Evolutionary conservation across 345 rosid species (phyloP).

Genomic region (Capsella bursapastoris): DNA sequence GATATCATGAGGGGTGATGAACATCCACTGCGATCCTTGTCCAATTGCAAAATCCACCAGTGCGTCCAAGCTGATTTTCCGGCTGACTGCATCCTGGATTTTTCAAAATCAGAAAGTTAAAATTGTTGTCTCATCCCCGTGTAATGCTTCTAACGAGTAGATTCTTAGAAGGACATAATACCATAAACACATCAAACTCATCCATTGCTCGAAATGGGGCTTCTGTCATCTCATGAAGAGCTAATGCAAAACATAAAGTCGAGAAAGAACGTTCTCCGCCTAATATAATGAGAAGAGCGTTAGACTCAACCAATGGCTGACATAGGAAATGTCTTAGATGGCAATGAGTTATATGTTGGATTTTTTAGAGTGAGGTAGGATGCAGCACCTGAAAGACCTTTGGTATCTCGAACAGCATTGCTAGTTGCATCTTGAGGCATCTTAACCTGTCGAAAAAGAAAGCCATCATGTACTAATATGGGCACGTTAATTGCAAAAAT

Average conservation of each 20-base stretch:
- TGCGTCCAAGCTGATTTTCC: slow-evolving; percentile 92
- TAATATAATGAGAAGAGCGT: slow-evolving; percentile 38
- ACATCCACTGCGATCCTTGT: slow-evolving; percentile 93
- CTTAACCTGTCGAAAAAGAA: slow-evolving; percentile 63
- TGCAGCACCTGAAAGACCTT: slow-evolving; percentile 89
- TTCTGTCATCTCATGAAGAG: slow-evolving; percentile 93
- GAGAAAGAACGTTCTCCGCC: slow-evolving; percentile 99
- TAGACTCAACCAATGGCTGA: slow-evolving; percentile 7
- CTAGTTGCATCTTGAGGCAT: slow-evolving; percentile 98
- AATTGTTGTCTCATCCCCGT: neutral
- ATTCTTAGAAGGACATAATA: slow-evolving; percentile 38
- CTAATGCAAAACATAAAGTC: slow-evolving; percentile 89
- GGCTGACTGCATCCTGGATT: slow-evolving; percentile 87
- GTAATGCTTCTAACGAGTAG: slow-evolving; percentile 9
- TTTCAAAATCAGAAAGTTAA: slow-evolving; percentile 8
- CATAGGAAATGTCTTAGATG: neutral
- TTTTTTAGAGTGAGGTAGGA: neutral
- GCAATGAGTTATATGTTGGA: neutral
- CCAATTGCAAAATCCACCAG: slow-evolving; percentile 83
- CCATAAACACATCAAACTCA: slow-evolving; percentile 99
- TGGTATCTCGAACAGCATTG: slow-evolving; percentile 75
- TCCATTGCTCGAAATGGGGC: slow-evolving; percentile 99
- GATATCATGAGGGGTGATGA: slow-evolving; percentile 98
- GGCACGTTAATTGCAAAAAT: neutral
- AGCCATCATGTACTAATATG: slow-evolving; percentile 5